Conservation (phyloP, 805 yeast species). For the Lipomyces sp. region DNA sequence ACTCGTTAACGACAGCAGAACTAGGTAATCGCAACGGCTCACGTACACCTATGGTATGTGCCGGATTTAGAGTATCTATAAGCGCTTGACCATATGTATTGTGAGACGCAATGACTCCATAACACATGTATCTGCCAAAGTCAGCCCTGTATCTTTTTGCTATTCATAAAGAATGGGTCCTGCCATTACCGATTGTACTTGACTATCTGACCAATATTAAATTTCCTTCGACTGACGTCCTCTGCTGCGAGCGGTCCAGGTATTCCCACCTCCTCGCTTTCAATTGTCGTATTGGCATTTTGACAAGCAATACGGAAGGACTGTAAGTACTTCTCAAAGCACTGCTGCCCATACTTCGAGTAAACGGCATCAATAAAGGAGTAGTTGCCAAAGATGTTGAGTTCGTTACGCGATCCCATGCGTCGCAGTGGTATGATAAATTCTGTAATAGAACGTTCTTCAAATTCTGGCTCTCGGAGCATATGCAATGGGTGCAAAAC, state of each 20-base stretch:
- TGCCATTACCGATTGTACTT: conserved; percentile 11
- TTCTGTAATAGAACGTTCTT: not conserved
- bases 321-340: not conserved
- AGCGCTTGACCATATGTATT: conserved; percentile 2
- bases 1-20: not conserved
- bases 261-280: conserved; percentile 4
- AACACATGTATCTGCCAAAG: conserved; percentile 3
- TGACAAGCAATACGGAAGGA: conserved; percentile 1
- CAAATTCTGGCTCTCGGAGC: not conserved
- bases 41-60: conserved; percentile 11
- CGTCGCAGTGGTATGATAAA: conserved; percentile 7
- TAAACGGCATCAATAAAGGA: not conserved
- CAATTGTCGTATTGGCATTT: not conserved
- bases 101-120: conserved; percentile 15
- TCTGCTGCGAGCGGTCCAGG: not conserved
- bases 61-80: not conserved
- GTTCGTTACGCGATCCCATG: conserved; percentile 21
- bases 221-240: not conserved
- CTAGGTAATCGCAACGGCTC: not conserved
- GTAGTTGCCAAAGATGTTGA: conserved; percentile 8
- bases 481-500: not conserved
- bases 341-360: conserved; percentile 1
- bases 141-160: not conserved
- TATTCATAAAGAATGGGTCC: not conserved
- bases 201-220: conserved; percentile 19